Evolutionary conservation across 129 eudicot species (phyloP).

Genomic region (Flaveria brownii): DNA sequence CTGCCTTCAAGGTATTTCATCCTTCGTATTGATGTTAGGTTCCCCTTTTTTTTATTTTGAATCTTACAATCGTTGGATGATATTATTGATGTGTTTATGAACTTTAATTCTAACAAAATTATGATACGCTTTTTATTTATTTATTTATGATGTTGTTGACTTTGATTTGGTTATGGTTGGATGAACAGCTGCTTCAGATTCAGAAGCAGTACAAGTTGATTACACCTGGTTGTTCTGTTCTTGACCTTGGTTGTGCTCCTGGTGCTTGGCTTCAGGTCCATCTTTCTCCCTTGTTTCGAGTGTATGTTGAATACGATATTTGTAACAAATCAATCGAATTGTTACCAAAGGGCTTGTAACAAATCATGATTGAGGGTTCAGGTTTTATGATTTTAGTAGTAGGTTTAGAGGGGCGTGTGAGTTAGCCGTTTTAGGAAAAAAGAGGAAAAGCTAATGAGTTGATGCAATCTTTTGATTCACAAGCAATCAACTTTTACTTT

Average conservation of each 20-base stretch:
- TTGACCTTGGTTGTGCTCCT: slow-evolving; percentile 98
- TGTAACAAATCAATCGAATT: not conserved
- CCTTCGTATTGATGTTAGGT: not conserved
- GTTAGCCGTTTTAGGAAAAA: too few species aligned
- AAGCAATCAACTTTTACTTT: too few species aligned
- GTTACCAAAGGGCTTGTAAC: too few species aligned
- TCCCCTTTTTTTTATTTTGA: not conserved
- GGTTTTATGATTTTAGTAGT: too few species aligned
- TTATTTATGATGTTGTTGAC: not conserved
- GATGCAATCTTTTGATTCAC: too few species aligned
- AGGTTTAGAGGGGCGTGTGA: too few species aligned
- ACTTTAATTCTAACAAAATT: not conserved
- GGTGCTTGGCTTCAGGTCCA: slow-evolving; percentile 99
- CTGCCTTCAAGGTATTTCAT: slow-evolving; percentile 77
- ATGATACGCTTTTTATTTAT: not conserved
- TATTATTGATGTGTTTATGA: too few species aligned
- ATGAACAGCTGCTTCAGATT: slow-evolving; percentile 75
- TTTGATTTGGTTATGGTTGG: not conserved
- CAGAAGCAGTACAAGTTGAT: slow-evolving; percentile 86
- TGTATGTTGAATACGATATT: not conserved
- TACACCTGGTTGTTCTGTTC: slow-evolving; percentile 77
- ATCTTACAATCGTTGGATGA: not conserved
- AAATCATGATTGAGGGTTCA: too few species aligned
- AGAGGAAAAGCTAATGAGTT: too few species aligned
- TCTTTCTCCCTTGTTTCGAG: slow-evolving; percentile 1